Evolutionary conservation across 257 asterid genomes (phyloP).

Genomic region (Gentiana straminea): DNA sequence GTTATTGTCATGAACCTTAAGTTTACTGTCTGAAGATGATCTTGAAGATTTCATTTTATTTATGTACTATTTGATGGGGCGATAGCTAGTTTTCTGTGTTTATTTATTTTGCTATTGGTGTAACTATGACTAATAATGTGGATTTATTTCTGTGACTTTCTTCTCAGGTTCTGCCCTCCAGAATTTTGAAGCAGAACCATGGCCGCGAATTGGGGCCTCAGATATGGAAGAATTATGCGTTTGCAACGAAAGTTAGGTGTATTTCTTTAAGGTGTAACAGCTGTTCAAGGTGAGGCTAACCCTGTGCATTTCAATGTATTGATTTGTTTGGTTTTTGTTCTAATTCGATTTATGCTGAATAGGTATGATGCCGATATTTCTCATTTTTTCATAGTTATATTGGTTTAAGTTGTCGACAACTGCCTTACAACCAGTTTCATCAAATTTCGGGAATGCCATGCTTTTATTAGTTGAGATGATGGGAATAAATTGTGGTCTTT

Average conservation of each 20-base stretch:
- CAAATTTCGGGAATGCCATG: too few species aligned
- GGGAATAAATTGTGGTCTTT: constrained; percentile 1
- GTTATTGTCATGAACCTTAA: neutral
- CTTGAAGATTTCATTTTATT: neutral
- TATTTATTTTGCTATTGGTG: too few species aligned
- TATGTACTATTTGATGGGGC: neutral
- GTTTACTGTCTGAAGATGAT: neutral
- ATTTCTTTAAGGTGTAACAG: constrained; percentile 12
- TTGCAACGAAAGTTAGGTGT: constrained; percentile 5
- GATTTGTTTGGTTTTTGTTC: neutral
- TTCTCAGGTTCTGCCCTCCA: constrained; percentile 1
- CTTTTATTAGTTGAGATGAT: constrained; percentile 7
- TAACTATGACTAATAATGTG: neutral
- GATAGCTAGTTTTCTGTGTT: too few species aligned
- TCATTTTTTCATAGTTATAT: too few species aligned
- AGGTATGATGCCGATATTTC: too few species aligned
- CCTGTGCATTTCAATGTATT: neutral
- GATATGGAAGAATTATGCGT: neutral
- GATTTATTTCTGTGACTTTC: constrained; percentile 2
- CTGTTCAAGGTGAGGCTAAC: constrained; percentile 7
- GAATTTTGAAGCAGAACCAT: neutral
- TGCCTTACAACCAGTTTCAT: too few species aligned
- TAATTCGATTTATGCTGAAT: too few species aligned
- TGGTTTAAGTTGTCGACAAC: too few species aligned
- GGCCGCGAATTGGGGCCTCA: neutral